These are phyloP conservation scores for Fusarium sp. DNA, from an alignment of 2,329 filamentous ascomycete genomes.

Conservation along the genomic window DNA sequence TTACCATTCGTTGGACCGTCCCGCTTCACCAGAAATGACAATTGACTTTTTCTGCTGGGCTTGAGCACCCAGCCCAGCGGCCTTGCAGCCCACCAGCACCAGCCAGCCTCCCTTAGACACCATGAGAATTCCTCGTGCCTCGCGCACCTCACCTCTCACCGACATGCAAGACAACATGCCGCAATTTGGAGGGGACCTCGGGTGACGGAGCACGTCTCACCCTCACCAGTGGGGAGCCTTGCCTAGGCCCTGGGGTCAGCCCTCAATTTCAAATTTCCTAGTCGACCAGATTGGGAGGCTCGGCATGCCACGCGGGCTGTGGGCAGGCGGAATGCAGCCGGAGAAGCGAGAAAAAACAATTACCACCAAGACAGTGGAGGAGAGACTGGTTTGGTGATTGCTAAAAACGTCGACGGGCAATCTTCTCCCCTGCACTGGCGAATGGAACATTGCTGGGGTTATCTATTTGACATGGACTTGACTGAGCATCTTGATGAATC, in stretches of 20 bases:
- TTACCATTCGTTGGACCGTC: conserved; percentile 28
- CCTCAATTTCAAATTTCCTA: conserved; percentile 38
- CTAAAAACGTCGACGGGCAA: conserved; percentile 1
- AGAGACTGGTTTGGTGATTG: background rate
- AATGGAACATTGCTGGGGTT: conserved; percentile 2
- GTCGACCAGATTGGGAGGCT: conserved; percentile 35
- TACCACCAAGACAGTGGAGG: background rate
- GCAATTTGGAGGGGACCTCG: conserved; percentile 20
- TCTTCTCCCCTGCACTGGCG: background rate
- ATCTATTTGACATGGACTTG: conserved; percentile 4
- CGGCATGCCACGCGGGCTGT: conserved; percentile 37
- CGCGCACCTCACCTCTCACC: conserved; percentile 26
- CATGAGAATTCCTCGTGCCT: conserved; percentile 14
- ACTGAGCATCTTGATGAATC: background rate
- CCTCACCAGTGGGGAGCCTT: conserved; percentile 25
- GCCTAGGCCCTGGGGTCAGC: conserved; percentile 28
- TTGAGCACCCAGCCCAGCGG: conserved; percentile 2
- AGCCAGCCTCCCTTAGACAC: background rate
- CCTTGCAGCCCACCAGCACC: background rate
- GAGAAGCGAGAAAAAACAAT: conserved; percentile 18
- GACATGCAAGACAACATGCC: conserved; percentile 11
- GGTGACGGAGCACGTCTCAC: conserved; percentile 9
- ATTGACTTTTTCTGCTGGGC: conserved; percentile 17
- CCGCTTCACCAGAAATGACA: conserved; percentile 20
- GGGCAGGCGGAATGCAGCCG: conserved; percentile 29